Evolutionary conservation across 805 yeast species (phyloP), one percentile per base, ranked within the genome.

Genomic region (Yarrowia osloensis): DNA sequence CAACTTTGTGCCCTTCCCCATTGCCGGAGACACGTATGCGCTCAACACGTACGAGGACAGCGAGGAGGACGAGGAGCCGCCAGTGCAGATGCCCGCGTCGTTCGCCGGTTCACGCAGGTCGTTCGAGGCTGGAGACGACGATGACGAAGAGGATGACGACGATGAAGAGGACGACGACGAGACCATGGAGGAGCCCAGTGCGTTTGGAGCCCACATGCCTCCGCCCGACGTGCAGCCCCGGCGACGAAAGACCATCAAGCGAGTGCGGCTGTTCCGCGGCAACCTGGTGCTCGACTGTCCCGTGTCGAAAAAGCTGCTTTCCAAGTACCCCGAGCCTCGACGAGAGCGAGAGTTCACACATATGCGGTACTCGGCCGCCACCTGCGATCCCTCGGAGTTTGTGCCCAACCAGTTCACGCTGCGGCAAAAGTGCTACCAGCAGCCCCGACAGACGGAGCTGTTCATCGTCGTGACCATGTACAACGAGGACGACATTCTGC

Each of bases 331-430:
- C 67, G 78, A 81, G 74, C 74, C 84, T 68, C 71, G 80, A 72
- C 47, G 78, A 71, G 75, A 78, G 81, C 75, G 93, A 75, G 89
- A 94, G 80, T 89, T 88, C 81, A 82, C 86, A 37, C 91, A 88
- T 73, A 88, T 94, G 94, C 84, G 98, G 76, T 94, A 93, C 77
- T 91, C 95, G 67, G 98, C 97, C 0, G 92, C 90, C 22, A 94
- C 98, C 0, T 89, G 97, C 76, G 96, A 94, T 70, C 98, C 98
- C 0, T 81, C 85, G 12, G 85, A 88, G 67, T 90, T 90, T 74
- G 79, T 77, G 21, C 71, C 72, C 11, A 83, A 83, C 70, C 84
- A 86, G 71, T 95, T 90, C 79, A 87, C 88, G n/a, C 80, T 94
- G 35, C 84, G 99, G 71, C 98, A 92, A 74, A 83, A 85, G 49